Evolutionary conservation across 805 yeast species (phyloP).

Genomic region (Candida cerambycidarum): DNA sequence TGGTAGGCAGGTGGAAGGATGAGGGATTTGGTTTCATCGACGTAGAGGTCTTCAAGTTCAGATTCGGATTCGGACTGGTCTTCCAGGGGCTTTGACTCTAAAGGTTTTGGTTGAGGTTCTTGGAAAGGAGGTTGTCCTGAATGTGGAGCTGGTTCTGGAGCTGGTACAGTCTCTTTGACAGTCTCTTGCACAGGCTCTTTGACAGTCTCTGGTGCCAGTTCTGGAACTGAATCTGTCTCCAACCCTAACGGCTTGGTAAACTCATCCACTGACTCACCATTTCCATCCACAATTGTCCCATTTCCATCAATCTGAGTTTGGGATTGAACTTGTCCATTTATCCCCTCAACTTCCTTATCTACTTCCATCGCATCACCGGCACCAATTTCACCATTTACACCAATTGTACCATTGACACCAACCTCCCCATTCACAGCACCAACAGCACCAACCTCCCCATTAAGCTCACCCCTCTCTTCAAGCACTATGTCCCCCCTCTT

Average conservation of each 20-base stretch:
- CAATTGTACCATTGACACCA: background rate
- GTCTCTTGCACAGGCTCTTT: no score
- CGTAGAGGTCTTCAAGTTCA: conserved; percentile 29
- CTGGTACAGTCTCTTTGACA: no score
- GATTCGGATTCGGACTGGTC: conserved; percentile 24
- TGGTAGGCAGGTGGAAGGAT: conserved; percentile 11
- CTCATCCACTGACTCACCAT: conserved; percentile 2
- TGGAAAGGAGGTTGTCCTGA: background rate
- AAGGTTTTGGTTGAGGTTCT: background rate
- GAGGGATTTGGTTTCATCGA: conserved; percentile 7
- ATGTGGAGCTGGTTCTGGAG: background rate
- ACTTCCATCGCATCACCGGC: no score
- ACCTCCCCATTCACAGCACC: background rate
- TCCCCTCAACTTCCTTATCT: background rate
- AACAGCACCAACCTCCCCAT: background rate
- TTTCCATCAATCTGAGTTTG: conserved; percentile 9
- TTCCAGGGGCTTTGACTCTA: no score
- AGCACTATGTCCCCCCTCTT: conserved; percentile 3
- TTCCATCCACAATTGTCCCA: conserved; percentile 1
- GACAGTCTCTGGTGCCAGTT: no score
- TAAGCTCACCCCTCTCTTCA: background rate
- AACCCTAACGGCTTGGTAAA: no score
- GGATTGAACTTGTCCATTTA: conserved; percentile 14
- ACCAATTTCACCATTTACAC: conserved; percentile 5
- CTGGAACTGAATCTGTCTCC: conserved; percentile 3